Evolutionary conservation across 1,139 yeast genomes (phyloP).

Genomic region (Debaryomyces sp.): DNA sequence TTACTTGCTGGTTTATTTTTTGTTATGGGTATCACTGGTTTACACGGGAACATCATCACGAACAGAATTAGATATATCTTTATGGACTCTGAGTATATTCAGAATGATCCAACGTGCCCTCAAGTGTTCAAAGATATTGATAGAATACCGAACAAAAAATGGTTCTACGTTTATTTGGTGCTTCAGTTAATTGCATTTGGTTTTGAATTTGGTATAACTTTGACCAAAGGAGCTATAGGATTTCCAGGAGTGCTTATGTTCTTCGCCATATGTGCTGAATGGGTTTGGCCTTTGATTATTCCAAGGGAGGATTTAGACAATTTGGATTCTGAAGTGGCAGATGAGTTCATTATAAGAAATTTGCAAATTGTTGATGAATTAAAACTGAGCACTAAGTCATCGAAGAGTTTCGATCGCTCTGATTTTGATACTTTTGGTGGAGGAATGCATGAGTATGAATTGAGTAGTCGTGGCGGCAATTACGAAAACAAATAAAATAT

Average conservation of each 20-base stretch:
- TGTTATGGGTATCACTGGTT: conserved; percentile 87
- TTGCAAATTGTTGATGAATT: conserved; percentile 10
- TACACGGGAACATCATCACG: conserved; percentile 67
- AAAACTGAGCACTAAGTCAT: conserved; percentile 1
- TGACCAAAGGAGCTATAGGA: conserved; percentile 90
- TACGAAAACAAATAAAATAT: not conserved
- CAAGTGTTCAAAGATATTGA: conserved; percentile 37
- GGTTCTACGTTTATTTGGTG: conserved; percentile 56
- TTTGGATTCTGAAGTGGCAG: conserved; percentile 78
- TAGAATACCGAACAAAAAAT: conserved; percentile 41
- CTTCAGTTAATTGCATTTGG: conserved; percentile 70
- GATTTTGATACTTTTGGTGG: not conserved
- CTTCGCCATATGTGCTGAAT: conserved; percentile 61
- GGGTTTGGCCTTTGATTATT: conserved; percentile 70
- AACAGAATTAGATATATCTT: conserved; percentile 64
- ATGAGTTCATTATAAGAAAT: conserved; percentile 21
- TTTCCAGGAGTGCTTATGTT: conserved; percentile 79
- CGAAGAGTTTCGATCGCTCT: conserved; percentile 4
- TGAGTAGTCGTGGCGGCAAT: not conserved
- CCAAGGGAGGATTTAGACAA: conserved; percentile 59
- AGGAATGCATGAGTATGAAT: conserved; percentile 1
- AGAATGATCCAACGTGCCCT: conserved; percentile 39
- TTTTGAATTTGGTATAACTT: conserved; percentile 82
- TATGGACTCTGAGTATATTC: conserved; percentile 55
- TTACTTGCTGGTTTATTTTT: conserved; percentile 90